Evolutionary conservation across 371 early-diverging fungal species (phyloP).

Genomic region (Mucor saturninus): DNA sequence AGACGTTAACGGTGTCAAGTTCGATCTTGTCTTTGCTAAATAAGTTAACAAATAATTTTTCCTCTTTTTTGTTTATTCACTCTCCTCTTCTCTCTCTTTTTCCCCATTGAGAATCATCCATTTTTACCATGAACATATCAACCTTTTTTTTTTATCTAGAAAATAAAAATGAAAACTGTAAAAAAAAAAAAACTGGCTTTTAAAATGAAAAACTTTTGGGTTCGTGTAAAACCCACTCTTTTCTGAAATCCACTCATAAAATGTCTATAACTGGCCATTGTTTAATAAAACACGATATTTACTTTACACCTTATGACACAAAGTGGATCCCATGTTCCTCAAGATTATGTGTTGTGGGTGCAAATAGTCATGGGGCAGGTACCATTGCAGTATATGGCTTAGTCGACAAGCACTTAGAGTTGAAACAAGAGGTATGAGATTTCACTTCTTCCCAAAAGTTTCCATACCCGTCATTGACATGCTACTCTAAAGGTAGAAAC

Average conservation of each 20-base stretch:
- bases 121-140: too few relatives aligned
- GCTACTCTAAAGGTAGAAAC: conserved; percentile 46
- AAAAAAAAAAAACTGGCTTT: too few relatives aligned
- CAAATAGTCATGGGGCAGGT: conserved; percentile 70
- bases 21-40: conserved; percentile 46
- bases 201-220: too few relatives aligned
- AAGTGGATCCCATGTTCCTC: conserved; percentile 79
- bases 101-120: not conserved
- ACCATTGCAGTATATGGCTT: conserved; percentile 66
- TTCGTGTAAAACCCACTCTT: not conserved
- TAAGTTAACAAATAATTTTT: conserved; percentile 6
- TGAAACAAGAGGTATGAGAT: conserved; percentile 51
- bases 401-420: conserved; percentile 47
- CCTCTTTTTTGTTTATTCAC: not conserved
- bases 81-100: not conserved
- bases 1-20: conserved; percentile 63
- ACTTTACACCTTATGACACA: conserved; percentile 48
- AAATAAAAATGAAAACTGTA: not conserved
- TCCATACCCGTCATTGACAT: not conserved
- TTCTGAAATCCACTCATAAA: not conserved
- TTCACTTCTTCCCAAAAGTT: too few relatives aligned
- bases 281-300: conserved; percentile 35
- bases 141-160: not conserved
- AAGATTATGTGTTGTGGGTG: conserved; percentile 72
- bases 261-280: conserved; percentile 1